phyloP scores from a whole-genome alignment of 352 stramenopile genomes.

The Phytophthora foliorum region DNA sequence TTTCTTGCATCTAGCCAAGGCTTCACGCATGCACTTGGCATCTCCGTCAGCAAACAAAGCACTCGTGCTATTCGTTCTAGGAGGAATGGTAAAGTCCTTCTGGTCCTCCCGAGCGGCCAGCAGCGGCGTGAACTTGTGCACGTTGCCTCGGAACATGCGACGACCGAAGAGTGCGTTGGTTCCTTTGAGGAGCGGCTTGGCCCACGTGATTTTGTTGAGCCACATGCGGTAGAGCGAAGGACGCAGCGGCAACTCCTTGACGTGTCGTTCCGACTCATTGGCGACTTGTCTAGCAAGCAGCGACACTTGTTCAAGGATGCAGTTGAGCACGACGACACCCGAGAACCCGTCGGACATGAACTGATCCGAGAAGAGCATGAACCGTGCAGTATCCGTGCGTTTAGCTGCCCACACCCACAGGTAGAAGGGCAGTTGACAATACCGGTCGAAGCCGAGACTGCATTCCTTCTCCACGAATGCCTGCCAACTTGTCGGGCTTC shows the following conservation, averaged over 20 bases:
- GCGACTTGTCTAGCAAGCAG: slow-evolving; percentile 22
- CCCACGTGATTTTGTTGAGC: slow-evolving; percentile 33
- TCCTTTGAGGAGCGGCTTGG: slow-evolving; percentile 35
- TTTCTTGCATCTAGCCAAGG: slow-evolving; percentile 45
- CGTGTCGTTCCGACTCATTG: background rate
- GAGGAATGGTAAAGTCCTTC: slow-evolving; percentile 43
- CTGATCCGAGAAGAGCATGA: slow-evolving; percentile 63
- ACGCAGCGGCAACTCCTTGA: slow-evolving; percentile 37
- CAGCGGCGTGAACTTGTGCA: slow-evolving; percentile 39
- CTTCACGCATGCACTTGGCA: slow-evolving; percentile 39
- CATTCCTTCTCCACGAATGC: slow-evolving; percentile 54
- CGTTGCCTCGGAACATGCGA: slow-evolving; percentile 29
- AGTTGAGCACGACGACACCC: slow-evolving; percentile 45
- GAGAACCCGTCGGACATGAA: slow-evolving; percentile 57
- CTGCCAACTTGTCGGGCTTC: slow-evolving; percentile 48
- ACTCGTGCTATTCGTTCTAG: slow-evolving; percentile 37
- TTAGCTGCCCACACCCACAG: slow-evolving; percentile 47
- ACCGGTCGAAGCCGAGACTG: slow-evolving; percentile 47
- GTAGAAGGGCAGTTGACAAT: slow-evolving; percentile 50
- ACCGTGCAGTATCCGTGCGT: slow-evolving; percentile 27
- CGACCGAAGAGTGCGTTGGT: slow-evolving; percentile 38
- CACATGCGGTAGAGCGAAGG: slow-evolving; percentile 48
- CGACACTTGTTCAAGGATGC: slow-evolving; percentile 45
- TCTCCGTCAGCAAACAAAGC: slow-evolving; percentile 55
- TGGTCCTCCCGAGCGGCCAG: slow-evolving; percentile 34